phyloP scores from a whole-genome alignment of 2,329 filamentous ascomycete species.

The Ophiocordyceps camponoti-floridani region DNA sequence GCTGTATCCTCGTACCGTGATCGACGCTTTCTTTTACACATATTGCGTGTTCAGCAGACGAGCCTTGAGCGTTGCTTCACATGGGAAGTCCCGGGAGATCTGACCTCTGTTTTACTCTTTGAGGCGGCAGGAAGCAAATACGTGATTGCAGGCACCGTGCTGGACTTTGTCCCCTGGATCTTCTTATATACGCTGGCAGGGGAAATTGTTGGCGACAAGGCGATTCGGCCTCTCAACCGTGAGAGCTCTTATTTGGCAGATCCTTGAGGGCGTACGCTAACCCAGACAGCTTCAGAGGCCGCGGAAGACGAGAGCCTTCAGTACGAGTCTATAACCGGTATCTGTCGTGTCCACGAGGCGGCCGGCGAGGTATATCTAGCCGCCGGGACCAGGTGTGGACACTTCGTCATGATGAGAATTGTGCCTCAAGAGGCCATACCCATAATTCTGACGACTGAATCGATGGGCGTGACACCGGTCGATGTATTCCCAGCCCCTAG shows the following conservation, averaged over 20 bases:
- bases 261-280: not conserved
- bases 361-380: constrained; percentile 15
- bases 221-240: constrained; percentile 4
- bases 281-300: not conserved
- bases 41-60: constrained; percentile 17
- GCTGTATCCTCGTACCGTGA: constrained; percentile 23
- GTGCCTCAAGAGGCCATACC: constrained; percentile 6
- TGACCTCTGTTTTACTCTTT: constrained; percentile 27
- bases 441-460: constrained; percentile 12
- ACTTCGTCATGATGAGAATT: constrained; percentile 23
- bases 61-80: constrained; percentile 10
- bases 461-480: constrained; percentile 17
- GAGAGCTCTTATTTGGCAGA: no score
- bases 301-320: not conserved
- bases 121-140: constrained; percentile 8
- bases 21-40: constrained; percentile 18
- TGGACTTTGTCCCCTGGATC: constrained; percentile 14
- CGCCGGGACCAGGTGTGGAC: constrained; percentile 32
- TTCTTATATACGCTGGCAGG: constrained; percentile 13
- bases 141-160: constrained; percentile 17
- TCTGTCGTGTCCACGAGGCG: constrained; percentile 16
- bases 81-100: constrained; percentile 24
- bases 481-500: constrained; percentile 13
- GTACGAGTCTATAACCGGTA: constrained; percentile 27
- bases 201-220: constrained; percentile 4